Percentiles rank a stretch among this genome's conserved stretches.
Conservation (phyloP, 805 yeast species). For the Brettanomyces bruxellensis region DNA sequence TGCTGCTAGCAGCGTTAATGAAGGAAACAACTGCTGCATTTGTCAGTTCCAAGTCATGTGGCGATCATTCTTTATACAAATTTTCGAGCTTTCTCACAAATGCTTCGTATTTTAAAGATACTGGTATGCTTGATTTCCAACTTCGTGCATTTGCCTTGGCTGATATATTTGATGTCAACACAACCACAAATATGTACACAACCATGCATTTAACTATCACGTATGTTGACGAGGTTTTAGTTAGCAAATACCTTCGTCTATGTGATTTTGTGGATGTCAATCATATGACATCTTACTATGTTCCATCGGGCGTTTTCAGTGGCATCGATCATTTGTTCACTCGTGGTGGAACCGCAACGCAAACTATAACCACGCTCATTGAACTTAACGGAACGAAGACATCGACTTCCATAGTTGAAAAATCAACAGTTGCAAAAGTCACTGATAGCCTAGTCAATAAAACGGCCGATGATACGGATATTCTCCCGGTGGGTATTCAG, state of each 20-base stretch:
- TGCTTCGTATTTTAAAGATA: conserved; percentile 10
- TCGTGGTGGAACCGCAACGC: background rate
- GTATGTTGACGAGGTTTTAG: conserved; percentile 33
- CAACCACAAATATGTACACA: conserved; percentile 36
- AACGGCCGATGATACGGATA: conserved; percentile 2
- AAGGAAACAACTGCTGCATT: background rate
- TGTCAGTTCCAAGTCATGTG: background rate
- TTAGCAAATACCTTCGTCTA: conserved; percentile 32
- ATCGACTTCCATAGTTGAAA: background rate
- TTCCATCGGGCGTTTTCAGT: conserved; percentile 10
- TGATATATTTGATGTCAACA: conserved; percentile 34
- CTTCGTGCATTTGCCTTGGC: conserved; percentile 12
- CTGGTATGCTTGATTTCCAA: conserved; percentile 9
- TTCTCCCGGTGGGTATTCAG: conserved; percentile 11
- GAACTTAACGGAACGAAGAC: background rate
- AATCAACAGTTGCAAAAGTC: background rate
- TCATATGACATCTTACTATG: conserved; percentile 8
- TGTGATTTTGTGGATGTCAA: conserved; percentile 27
- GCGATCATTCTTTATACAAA: background rate
- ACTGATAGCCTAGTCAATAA: background rate
- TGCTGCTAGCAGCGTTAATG: background rate
- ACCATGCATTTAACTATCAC: conserved; percentile 37
- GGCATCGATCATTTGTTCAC: conserved; percentile 4
- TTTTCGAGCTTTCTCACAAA: conserved; percentile 13
- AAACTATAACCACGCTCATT: background rate